Evolutionary conservation across 106 monocot species (phyloP).

Genomic region (Allium cepa): DNA sequence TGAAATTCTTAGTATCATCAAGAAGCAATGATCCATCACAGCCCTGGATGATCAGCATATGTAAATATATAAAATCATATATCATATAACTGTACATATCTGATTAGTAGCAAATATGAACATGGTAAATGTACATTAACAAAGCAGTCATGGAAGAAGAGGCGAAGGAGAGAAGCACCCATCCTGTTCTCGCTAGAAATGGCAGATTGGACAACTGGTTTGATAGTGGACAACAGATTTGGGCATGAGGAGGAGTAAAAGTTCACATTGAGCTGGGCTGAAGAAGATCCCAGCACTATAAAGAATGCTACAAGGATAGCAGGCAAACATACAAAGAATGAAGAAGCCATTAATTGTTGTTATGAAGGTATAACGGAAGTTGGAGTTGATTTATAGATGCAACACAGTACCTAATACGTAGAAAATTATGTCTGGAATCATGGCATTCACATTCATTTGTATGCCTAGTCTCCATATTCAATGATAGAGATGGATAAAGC

Average conservation of each 20-base stretch:
- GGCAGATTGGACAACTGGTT: constrained; percentile 37
- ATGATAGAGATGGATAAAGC: no score
- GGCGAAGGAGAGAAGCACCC: constrained; percentile 48
- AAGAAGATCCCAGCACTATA: constrained; percentile 9
- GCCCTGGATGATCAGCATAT: constrained; percentile 21
- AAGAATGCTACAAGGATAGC: constrained; percentile 2
- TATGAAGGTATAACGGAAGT: not conserved
- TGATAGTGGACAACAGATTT: constrained; percentile 26
- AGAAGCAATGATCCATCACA: constrained; percentile 71
- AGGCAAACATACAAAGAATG: not conserved
- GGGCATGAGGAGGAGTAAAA: constrained; percentile 43
- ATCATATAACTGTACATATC: not conserved
- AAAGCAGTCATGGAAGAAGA: constrained; percentile 66
- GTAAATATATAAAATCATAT: not conserved
- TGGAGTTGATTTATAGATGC: not conserved
- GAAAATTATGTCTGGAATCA: no score
- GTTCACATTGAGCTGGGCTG: constrained; percentile 36
- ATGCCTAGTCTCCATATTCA: no score
- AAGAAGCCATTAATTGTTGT: constrained; percentile 19
- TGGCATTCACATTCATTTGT: no score
- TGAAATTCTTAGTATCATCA: constrained; percentile 66
- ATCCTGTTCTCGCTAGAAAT: constrained; percentile 39
- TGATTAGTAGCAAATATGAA: not conserved
- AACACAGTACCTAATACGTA: no score
- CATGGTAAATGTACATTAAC: constrained; percentile 58